phyloP scores from a whole-genome alignment of 164 flowering plant genomes.

The Nelumbo lutea region DNA sequence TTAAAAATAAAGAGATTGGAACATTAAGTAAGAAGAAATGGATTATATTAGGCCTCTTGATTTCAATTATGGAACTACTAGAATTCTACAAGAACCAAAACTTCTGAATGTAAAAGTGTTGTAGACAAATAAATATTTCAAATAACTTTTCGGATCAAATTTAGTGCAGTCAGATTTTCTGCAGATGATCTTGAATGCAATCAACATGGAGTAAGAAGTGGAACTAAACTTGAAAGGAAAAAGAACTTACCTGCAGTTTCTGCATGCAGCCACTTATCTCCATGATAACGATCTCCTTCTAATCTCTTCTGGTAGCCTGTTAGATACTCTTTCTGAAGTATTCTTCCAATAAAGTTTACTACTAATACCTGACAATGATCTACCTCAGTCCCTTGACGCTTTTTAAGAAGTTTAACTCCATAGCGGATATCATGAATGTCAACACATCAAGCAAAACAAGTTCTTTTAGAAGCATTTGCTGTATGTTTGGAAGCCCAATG shows the following conservation, averaged over 20 bases:
- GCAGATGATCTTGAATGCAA: no score
- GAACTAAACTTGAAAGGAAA: not conserved
- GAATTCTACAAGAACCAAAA: no score
- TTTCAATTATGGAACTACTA: no score
- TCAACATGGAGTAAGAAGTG: no score
- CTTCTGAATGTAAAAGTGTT: no score
- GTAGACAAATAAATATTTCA: no score
- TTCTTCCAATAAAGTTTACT: conserved; percentile 3
- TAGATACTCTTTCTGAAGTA: not conserved
- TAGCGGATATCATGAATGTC: not conserved
- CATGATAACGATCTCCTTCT: not conserved
- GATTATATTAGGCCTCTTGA: no score
- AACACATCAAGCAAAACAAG: conserved; percentile 1
- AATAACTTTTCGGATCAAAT: no score
- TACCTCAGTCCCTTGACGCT: conserved; percentile 3
- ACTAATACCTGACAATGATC: not conserved
- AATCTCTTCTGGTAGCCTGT: conserved; percentile 1
- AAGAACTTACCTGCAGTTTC: conserved; percentile 4
- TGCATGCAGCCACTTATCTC: conserved; percentile 6
- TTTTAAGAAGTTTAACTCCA: conserved; percentile 6
- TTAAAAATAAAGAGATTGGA: no score
- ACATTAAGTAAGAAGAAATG: no score
- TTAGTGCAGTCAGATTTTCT: no score
- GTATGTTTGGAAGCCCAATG: not conserved
- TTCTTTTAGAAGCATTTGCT: conserved; percentile 8